A percentile compares a stretch with the other conserved stretches of the same genome.
phyloP scores from a whole-genome alignment of 768 basidiomycete genomes.

The Hericium coralloides region DNA sequence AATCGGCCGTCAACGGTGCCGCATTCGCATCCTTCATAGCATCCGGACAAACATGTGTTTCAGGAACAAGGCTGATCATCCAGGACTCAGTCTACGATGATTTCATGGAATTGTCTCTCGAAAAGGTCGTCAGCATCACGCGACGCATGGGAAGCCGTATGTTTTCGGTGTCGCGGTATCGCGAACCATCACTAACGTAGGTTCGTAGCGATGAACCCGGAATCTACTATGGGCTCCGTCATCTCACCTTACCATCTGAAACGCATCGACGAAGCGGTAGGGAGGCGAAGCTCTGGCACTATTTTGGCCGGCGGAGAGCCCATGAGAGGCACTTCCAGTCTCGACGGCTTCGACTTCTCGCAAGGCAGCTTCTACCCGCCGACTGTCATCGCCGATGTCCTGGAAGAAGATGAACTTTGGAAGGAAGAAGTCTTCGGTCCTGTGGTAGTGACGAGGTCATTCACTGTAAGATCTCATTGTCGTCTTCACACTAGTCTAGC shows the following conservation, averaged over 20 bases:
- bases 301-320: slow-evolving; percentile 57
- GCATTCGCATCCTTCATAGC: slow-evolving; percentile 82
- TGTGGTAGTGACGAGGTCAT: slow-evolving; percentile 60
- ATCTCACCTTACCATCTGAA: slow-evolving; percentile 59
- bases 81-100: slow-evolving; percentile 60
- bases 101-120: slow-evolving; percentile 54
- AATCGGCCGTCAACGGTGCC: slow-evolving; percentile 71
- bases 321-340: slow-evolving; percentile 48
- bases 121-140: slow-evolving; percentile 54
- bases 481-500: neutral
- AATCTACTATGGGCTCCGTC: slow-evolving; percentile 72
- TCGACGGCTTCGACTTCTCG: slow-evolving; percentile 69
- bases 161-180: neutral
- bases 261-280: slow-evolving; percentile 52
- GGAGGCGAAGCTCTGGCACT: slow-evolving; percentile 33
- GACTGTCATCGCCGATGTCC: slow-evolving; percentile 58
- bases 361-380: slow-evolving; percentile 73
- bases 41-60: slow-evolving; percentile 88
- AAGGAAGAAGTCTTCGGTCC: slow-evolving; percentile 82
- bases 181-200: neutral
- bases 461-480: slow-evolving; percentile 27
- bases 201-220: slow-evolving; percentile 54
- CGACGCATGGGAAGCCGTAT: slow-evolving; percentile 72
- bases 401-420: slow-evolving; percentile 57
- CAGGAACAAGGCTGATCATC: slow-evolving; percentile 75